Evolutionary conservation across 2,329 filamentous ascomycete species (phyloP).

Genomic region (Fusarium clavum): DNA sequence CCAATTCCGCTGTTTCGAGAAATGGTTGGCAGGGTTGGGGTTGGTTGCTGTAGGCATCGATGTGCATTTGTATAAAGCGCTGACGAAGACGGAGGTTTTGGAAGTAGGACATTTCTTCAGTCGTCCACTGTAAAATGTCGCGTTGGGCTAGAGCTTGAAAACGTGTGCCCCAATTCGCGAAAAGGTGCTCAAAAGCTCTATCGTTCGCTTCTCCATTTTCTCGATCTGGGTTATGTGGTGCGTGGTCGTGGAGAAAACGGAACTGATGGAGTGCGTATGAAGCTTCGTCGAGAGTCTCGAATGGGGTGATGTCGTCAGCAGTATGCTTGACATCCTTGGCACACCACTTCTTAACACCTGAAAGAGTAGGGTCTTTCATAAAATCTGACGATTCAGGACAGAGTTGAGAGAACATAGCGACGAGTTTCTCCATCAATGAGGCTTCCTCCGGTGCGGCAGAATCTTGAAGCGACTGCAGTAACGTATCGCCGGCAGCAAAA

Average conservation of each 20-base stretch:
- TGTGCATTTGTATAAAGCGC: neutral
- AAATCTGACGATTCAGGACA: neutral
- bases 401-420: slow-evolving; percentile 6
- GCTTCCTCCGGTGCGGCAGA: neutral
- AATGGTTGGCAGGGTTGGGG: neutral
- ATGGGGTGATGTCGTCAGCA: rapidly evolving
- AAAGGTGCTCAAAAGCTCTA: neutral
- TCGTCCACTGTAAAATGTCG: rapidly evolving
- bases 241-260: neutral
- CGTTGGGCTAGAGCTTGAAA: neutral
- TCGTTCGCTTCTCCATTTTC: neutral
- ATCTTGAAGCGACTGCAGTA: neutral
- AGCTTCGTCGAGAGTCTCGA: neutral
- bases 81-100: neutral
- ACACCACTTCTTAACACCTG: neutral
- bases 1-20: neutral
- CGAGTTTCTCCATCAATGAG: neutral
- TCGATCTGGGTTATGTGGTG: neutral
- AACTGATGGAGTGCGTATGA: neutral
- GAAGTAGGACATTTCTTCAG: neutral
- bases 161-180: neutral
- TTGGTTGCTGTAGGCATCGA: neutral
- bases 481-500: slow-evolving; percentile 3
- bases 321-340: neutral
- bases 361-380: neutral